phyloP scores from a whole-genome alignment of 805 yeast species.

The Saccharomycopsis schoenii region DNA sequence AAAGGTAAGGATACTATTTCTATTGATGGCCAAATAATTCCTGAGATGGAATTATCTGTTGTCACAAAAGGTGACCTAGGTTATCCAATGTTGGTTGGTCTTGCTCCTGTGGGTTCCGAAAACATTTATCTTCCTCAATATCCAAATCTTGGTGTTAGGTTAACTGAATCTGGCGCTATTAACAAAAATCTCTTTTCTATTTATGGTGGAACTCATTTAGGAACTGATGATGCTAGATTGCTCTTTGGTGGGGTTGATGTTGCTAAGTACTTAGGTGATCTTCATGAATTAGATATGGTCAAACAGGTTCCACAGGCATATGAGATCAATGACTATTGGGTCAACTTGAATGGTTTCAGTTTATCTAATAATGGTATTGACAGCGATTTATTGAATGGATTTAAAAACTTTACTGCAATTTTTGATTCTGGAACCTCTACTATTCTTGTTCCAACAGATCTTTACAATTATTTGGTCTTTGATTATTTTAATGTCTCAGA shows the following conservation, averaged over 20 bases:
- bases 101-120: conserved; percentile 8
- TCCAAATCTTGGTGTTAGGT: conserved; percentile 2
- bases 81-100: conserved; percentile 6
- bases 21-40: not conserved
- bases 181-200: conserved; percentile 2
- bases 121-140: conserved; percentile 7
- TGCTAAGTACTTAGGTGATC: conserved; percentile 35
- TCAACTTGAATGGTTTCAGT: not conserved
- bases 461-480: conserved; percentile 3
- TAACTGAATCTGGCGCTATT: conserved; percentile 2
- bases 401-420: conserved; percentile 1
- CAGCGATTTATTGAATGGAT: not conserved
- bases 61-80: not conserved
- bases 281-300: conserved; percentile 19
- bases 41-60: conserved; percentile 5
- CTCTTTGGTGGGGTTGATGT: conserved; percentile 50
- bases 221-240: conserved; percentile 26
- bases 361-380: not conserved
- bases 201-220: conserved; percentile 9
- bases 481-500: conserved; percentile 7
- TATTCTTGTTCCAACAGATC: not conserved
- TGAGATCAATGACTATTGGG: conserved; percentile 7
- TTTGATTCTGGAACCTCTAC: conserved; percentile 13
- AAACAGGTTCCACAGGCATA: not conserved
- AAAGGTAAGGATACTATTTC: conserved; percentile 8